Evolutionary conservation across 2,329 filamentous ascomycete genomes (phyloP).

Genomic region (Calonectria pseudoturangicola): DNA sequence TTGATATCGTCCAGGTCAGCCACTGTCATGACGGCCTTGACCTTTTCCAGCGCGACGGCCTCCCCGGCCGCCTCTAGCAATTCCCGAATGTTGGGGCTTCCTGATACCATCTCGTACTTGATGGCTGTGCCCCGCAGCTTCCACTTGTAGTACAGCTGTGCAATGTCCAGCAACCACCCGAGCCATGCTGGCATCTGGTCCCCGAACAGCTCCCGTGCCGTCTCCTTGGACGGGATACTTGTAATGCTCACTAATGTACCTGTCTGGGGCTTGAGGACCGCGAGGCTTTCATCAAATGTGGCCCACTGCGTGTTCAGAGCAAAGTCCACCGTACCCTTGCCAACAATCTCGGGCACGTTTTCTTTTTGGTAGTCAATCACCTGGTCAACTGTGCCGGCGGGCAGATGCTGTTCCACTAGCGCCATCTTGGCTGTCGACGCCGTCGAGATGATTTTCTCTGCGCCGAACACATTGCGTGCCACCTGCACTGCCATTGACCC

Average conservation of each 20-base stretch:
- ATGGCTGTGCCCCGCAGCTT: slow-evolving; percentile 66
- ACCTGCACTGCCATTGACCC: slow-evolving; percentile 69
- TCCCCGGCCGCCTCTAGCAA: slow-evolving; percentile 65
- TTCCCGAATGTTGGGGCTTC: slow-evolving; percentile 62
- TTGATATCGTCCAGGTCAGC: slow-evolving; percentile 66
- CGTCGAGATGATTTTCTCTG: slow-evolving; percentile 68
- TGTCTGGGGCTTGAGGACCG: slow-evolving; percentile 59
- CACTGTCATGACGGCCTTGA: slow-evolving; percentile 64
- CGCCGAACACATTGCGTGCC: slow-evolving; percentile 70
- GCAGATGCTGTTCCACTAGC: slow-evolving; percentile 63
- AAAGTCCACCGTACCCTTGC: slow-evolving; percentile 68
- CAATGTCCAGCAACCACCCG: slow-evolving; percentile 59
- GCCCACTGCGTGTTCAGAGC: slow-evolving; percentile 68
- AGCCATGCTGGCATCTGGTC: slow-evolving; percentile 61
- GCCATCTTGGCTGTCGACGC: slow-evolving; percentile 71
- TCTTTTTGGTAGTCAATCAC: slow-evolving; percentile 70
- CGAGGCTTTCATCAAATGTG: slow-evolving; percentile 62
- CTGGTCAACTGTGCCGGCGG: slow-evolving; percentile 66
- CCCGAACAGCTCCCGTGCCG: slow-evolving; percentile 58
- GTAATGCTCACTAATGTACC: slow-evolving; percentile 66
- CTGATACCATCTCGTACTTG: slow-evolving; percentile 67
- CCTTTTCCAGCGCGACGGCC: slow-evolving; percentile 63
- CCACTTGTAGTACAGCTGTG: slow-evolving; percentile 64
- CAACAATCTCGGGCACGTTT: slow-evolving; percentile 61
- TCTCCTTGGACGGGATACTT: slow-evolving; percentile 58